A percentile compares a stretch with the other conserved stretches of the same genome.
Evolutionary conservation across 306 rosid species (phyloP).

Genomic region (Acacia acuminata): DNA sequence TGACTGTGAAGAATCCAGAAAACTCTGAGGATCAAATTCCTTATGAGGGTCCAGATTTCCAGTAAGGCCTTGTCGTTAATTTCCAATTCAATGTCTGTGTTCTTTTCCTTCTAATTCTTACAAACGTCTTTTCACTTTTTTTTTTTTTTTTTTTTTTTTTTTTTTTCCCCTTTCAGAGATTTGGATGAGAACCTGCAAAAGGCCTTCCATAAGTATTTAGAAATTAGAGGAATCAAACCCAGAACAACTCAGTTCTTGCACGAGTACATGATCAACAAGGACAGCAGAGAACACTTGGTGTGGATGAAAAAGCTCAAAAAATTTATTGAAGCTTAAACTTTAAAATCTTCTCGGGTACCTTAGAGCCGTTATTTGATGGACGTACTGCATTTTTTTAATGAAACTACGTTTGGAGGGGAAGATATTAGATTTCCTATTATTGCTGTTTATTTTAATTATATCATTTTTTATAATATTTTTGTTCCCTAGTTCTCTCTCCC

Average conservation of each 20-base stretch:
- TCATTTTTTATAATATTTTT: neutral
- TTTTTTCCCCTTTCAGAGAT: slow-evolving; percentile 36
- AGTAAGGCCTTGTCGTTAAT: slow-evolving; percentile 45
- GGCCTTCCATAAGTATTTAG: slow-evolving; percentile 81
- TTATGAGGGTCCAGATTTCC: slow-evolving; percentile 90
- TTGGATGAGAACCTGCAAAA: slow-evolving; percentile 85
- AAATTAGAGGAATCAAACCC: slow-evolving; percentile 91
- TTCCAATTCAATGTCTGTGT: neutral
- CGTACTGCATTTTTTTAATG: neutral
- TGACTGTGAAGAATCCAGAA: slow-evolving; percentile 69
- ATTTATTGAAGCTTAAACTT: slow-evolving; percentile 61
- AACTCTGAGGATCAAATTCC: slow-evolving; percentile 67
- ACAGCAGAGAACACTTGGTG: slow-evolving; percentile 71
- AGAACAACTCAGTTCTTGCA: slow-evolving; percentile 85
- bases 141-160: neutral
- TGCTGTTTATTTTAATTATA: slow-evolving; percentile 19
- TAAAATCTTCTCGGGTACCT: neutral
- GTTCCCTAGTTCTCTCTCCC: neutral
- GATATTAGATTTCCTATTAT: neutral
- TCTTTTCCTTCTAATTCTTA: neutral
- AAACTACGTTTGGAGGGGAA: slow-evolving; percentile 14
- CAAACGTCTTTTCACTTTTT: neutral
- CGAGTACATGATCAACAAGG: slow-evolving; percentile 95
- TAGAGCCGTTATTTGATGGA: slow-evolving; percentile 11
- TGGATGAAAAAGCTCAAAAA: slow-evolving; percentile 80